Conservation (phyloP, 805 yeast genomes). For the Candida pseudofarinosa region DNA sequence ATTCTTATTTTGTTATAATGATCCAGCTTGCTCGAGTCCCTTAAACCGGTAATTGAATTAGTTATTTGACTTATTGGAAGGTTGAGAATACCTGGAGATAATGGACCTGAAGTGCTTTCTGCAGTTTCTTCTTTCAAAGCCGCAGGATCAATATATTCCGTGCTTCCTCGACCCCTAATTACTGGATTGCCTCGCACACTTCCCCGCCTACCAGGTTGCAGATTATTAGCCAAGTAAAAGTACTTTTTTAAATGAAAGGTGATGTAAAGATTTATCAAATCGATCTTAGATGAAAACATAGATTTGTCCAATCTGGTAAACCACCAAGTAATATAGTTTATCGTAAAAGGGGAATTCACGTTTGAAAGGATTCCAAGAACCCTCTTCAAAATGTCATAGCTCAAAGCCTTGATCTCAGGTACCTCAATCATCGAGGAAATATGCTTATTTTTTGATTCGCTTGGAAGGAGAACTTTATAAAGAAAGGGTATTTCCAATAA, state of each 20-base stretch:
- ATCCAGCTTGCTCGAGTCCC: slow-evolving; percentile 8
- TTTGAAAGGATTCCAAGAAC: slow-evolving; percentile 64
- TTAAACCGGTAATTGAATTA: slow-evolving; percentile 6
- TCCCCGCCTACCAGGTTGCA: slow-evolving; percentile 3
- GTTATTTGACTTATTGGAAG: slow-evolving; percentile 1
- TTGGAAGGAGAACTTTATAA: slow-evolving; percentile 41
- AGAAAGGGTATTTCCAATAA: slow-evolving; percentile 67
- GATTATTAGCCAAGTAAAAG: slow-evolving; percentile 35
- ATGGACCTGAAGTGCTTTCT: slow-evolving; percentile 8
- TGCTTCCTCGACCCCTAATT: neutral
- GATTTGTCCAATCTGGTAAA: slow-evolving; percentile 41
- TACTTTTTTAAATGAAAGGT: slow-evolving; percentile 68
- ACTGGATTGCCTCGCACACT: slow-evolving; percentile 4
- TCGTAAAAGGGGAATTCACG: slow-evolving; percentile 32
- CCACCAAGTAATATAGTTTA: slow-evolving; percentile 51
- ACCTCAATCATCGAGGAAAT: slow-evolving; percentile 32
- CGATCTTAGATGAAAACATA: slow-evolving; percentile 52
- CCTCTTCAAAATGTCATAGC: slow-evolving; percentile 69
- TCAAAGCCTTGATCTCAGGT: slow-evolving; percentile 50
- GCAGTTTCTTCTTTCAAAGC: slow-evolving; percentile 16
- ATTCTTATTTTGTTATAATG: slow-evolving; percentile 38
- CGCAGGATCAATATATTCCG: slow-evolving; percentile 20
- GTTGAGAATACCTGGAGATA: neutral
- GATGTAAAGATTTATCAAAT: slow-evolving; percentile 68
- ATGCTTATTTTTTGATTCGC: slow-evolving; percentile 8